Conservation (phyloP, 2,329 filamentous ascomycete species). For the Cordyceps cicadae region DNA sequence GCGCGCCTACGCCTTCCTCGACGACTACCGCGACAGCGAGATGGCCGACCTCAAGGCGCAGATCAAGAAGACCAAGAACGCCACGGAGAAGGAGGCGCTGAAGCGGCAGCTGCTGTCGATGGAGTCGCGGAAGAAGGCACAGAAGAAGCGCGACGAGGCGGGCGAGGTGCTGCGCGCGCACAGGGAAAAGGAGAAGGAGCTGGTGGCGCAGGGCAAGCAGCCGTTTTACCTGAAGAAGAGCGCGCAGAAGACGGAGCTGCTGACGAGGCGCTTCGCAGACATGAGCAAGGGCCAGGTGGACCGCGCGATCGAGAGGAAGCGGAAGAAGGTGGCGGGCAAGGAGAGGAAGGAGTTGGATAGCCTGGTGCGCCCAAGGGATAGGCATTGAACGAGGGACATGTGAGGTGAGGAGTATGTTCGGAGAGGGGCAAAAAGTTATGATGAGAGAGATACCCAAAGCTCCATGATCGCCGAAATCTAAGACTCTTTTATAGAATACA, state of each 20-base stretch:
- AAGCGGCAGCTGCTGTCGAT: constrained; percentile 68
- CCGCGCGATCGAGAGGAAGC: constrained; percentile 72
- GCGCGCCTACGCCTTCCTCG: constrained; percentile 78
- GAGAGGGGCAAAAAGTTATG: background rate
- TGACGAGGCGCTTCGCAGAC: constrained; percentile 69
- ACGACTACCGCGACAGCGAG: constrained; percentile 78
- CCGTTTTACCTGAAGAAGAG: constrained; percentile 90
- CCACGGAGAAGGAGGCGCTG: constrained; percentile 57
- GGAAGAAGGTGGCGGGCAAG: constrained; percentile 81
- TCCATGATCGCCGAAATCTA: constrained; percentile 1
- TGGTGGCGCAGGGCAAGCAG: constrained; percentile 79
- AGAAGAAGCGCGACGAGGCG: constrained; percentile 60
- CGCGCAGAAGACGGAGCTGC: constrained; percentile 79
- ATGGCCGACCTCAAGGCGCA: constrained; percentile 63
- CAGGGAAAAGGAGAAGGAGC: constrained; percentile 72
- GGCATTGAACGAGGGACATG: background rate
- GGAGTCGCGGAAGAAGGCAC: constrained; percentile 67
- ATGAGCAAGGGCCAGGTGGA: constrained; percentile 84
- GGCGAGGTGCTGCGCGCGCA: constrained; percentile 65
- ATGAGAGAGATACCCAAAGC: constrained; percentile 6
- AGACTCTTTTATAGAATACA: constrained; percentile 4
- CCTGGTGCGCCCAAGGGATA: constrained; percentile 24
- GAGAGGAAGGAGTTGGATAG: constrained; percentile 67
- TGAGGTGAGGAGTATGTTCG: background rate
- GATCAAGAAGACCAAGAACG: constrained; percentile 58